Evolutionary conservation across 1,284 basidiomycete species (phyloP).

Genomic region (Rhodofomes roseus): DNA sequence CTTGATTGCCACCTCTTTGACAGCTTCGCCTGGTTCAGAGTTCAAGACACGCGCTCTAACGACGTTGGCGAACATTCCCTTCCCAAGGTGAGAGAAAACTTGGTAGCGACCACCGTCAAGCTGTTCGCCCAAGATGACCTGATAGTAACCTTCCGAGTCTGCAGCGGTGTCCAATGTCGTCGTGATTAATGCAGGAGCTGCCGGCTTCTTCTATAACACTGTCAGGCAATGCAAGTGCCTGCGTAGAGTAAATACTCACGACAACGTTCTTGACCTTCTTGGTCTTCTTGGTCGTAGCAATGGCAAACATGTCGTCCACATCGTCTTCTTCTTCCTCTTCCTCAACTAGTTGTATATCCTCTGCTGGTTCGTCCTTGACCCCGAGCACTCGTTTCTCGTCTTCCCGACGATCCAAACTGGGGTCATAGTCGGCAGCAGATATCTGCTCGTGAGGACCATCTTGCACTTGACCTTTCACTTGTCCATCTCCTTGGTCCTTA

Average conservation of each 20-base stretch:
- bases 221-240: background rate
- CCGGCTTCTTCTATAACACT: conserved; percentile 41
- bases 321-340: conserved; percentile 66
- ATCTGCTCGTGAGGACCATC: conserved; percentile 64
- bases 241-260: conserved; percentile 34
- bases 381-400: conserved; percentile 68
- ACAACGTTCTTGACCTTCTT: conserved; percentile 55
- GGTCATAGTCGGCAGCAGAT: conserved; percentile 92
- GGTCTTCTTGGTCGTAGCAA: conserved; percentile 51
- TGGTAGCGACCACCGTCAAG: conserved; percentile 93
- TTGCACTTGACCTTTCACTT: conserved; percentile 38
- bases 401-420: conserved; percentile 77
- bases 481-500: conserved; percentile 49
- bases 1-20: conserved; percentile 95
- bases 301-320: conserved; percentile 88
- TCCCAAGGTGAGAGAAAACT: conserved; percentile 91
- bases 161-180: conserved; percentile 71
- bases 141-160: conserved; percentile 95
- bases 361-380: conserved; percentile 37
- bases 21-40: conserved; percentile 58
- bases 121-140: conserved; percentile 91
- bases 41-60: conserved; percentile 86
- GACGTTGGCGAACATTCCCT: conserved; percentile 98
- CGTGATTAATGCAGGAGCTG: conserved; percentile 62
- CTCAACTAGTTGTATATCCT: conserved; percentile 55